A percentile compares a stretch with the other conserved stretches of the same genome.
Evolutionary conservation across 2,329 filamentous ascomycete species (phyloP).

Genomic region (Intubia oerlemansii): DNA sequence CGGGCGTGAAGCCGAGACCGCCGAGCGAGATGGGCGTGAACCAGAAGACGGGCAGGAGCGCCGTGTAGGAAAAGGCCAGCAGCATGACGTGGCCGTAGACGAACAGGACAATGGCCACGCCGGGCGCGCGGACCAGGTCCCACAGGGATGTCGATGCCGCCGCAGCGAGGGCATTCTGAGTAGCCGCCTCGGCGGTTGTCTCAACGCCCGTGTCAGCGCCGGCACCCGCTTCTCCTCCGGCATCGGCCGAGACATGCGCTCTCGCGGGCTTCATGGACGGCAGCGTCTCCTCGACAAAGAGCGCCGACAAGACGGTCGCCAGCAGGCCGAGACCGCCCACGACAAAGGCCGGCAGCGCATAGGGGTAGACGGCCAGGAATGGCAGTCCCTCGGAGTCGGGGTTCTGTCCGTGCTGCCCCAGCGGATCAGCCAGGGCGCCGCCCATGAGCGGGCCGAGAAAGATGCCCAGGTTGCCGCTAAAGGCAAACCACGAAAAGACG

Average conservation of each 20-base stretch:
- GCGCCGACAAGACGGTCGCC: conserved; percentile 24
- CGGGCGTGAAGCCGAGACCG: conserved; percentile 39
- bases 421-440: conserved; percentile 47
- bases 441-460: conserved; percentile 51
- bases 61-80: conserved; percentile 51
- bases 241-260: too few relatives aligned
- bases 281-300: conserved; percentile 45
- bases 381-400: conserved; percentile 9
- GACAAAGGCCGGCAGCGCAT: conserved; percentile 40
- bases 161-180: too few relatives aligned
- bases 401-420: conserved; percentile 28
- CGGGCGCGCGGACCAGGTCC: conserved; percentile 38
- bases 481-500: conserved; percentile 59
- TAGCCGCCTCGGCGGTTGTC: background rate
- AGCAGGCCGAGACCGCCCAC: conserved; percentile 30
- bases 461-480: conserved; percentile 53
- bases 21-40: conserved; percentile 41
- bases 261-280: background rate
- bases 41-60: conserved; percentile 45
- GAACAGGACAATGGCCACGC: conserved; percentile 43
- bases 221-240: too few relatives aligned
- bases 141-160: conserved; percentile 16
- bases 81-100: conserved; percentile 45
- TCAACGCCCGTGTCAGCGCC: too few relatives aligned
- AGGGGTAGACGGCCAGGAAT: conserved; percentile 45